Evolutionary conservation across 306 rosid species (phyloP).

Genomic region (Datisca glomerata): DNA sequence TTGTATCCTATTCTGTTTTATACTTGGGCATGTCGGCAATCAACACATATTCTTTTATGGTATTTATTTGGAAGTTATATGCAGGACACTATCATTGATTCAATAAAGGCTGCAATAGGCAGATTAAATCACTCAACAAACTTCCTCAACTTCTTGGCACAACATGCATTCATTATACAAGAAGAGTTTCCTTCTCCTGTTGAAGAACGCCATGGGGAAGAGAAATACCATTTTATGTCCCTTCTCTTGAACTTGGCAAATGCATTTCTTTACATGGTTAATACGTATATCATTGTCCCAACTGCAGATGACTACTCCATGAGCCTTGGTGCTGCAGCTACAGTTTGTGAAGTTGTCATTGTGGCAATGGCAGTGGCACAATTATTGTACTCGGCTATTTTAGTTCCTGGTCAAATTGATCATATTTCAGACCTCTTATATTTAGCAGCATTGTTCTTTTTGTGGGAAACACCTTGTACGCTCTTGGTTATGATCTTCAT

Average conservation of each 20-base stretch:
- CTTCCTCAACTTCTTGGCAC: slow-evolving; percentile 71
- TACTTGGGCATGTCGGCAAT: too few species aligned
- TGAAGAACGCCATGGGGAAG: slow-evolving; percentile 40
- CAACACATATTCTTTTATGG: too few species aligned
- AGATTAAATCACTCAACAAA: slow-evolving; percentile 63
- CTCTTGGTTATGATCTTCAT: slow-evolving; percentile 66
- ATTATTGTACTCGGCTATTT: slow-evolving; percentile 82
- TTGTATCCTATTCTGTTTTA: too few species aligned
- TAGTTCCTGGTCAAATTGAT: slow-evolving; percentile 89
- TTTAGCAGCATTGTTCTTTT: slow-evolving; percentile 74
- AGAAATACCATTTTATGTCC: slow-evolving; percentile 64
- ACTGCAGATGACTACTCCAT: slow-evolving; percentile 85
- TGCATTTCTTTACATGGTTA: slow-evolving; percentile 87
- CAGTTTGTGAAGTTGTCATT: slow-evolving; percentile 83
- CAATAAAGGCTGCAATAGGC: slow-evolving; percentile 68
- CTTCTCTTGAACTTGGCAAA: slow-evolving; percentile 79
- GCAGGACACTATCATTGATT: slow-evolving; percentile 78
- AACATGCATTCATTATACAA: slow-evolving; percentile 72
- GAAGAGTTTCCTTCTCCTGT: slow-evolving; percentile 50
- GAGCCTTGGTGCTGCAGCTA: slow-evolving; percentile 92
- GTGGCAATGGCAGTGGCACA: slow-evolving; percentile 98
- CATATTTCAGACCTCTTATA: slow-evolving; percentile 81
- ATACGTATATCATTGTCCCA: slow-evolving; percentile 86
- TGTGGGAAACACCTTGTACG: slow-evolving; percentile 65
- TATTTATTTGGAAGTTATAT: too few species aligned